These are phyloP conservation scores for Tylopilus cervinicoccineus DNA, from an alignment of 768 basidiomycete genomes.

Conservation along the genomic window DNA sequence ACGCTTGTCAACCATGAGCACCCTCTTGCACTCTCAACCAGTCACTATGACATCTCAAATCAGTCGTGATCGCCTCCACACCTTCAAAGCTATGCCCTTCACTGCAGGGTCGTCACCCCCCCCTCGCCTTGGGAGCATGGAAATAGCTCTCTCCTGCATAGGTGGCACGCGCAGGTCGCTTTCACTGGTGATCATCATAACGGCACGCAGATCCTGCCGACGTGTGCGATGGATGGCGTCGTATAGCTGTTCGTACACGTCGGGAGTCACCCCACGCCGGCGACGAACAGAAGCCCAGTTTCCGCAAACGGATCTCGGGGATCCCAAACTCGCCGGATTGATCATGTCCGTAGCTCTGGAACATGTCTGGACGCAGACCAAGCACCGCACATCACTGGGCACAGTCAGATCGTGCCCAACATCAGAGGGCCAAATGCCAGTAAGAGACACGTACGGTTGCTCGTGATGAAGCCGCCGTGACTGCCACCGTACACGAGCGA, in stretches of 20 bases:
- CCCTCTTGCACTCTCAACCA: neutral
- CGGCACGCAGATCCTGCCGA: slow-evolving; percentile 45
- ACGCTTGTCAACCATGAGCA: too few species aligned
- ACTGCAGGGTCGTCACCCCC: too few species aligned
- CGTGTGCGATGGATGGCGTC: slow-evolving; percentile 48
- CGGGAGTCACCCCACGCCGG: neutral
- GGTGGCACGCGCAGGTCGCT: slow-evolving; percentile 55
- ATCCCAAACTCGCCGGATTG: slow-evolving; percentile 51
- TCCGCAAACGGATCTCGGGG: slow-evolving; percentile 49
- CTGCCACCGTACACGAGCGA: slow-evolving; percentile 54
- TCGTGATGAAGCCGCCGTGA: slow-evolving; percentile 59
- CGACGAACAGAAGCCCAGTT: slow-evolving; percentile 22
- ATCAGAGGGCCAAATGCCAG: neutral
- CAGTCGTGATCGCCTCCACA: neutral
- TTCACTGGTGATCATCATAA: slow-evolving; percentile 56
- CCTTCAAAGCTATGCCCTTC: neutral
- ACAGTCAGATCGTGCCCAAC: neutral
- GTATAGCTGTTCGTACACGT: slow-evolving; percentile 32
- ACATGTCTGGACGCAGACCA: slow-evolving; percentile 52
- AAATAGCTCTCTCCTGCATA: slow-evolving; percentile 55
- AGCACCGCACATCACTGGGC: slow-evolving; percentile 48
- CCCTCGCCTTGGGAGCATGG: slow-evolving; percentile 50
- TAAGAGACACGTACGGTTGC: slow-evolving; percentile 41
- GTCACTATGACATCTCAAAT: too few species aligned
- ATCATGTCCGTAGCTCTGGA: slow-evolving; percentile 56